phyloP scores from a whole-genome alignment of 2,329 filamentous ascomycete genomes.

The Fusarium sp. region DNA sequence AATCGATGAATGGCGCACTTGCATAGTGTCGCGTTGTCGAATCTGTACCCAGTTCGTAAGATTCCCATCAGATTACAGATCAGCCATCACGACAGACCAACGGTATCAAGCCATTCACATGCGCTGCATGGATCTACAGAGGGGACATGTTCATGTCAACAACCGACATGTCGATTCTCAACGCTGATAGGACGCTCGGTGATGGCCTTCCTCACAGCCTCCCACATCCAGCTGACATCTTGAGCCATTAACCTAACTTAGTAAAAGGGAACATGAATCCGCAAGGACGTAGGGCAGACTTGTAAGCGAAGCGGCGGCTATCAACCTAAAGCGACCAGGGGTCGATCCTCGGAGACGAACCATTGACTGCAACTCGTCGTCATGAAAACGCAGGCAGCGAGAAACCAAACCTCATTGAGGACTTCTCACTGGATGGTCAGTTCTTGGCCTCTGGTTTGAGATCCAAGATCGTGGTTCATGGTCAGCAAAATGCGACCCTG shows the following conservation, averaged over 20 bases:
- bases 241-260: conserved; percentile 21
- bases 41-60: conserved; percentile 1
- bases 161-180: conserved; percentile 24
- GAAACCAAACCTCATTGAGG: conserved; percentile 32
- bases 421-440: conserved; percentile 10
- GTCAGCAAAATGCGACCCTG: conserved; percentile 26
- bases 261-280: conserved; percentile 16
- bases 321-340: conserved; percentile 28
- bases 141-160: conserved; percentile 35
- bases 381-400: conserved; percentile 32
- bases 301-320: conserved; percentile 20
- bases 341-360: conserved; percentile 25
- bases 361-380: conserved; percentile 37
- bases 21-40: background rate
- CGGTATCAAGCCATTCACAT: conserved; percentile 17
- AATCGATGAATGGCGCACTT: background rate
- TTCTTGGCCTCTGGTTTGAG: conserved; percentile 16
- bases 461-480: conserved; percentile 28
- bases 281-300: conserved; percentile 23
- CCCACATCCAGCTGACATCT: conserved; percentile 35
- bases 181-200: conserved; percentile 38
- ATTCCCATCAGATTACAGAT: conserved; percentile 14
- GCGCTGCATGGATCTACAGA: conserved; percentile 36
- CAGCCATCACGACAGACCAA: conserved; percentile 6
- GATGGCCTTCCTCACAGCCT: conserved; percentile 37